Evolutionary conservation across 1,139 yeast genomes (phyloP), one percentile per base, ranked within the genome.

Genomic region (Kodamaea suecica): DNA sequence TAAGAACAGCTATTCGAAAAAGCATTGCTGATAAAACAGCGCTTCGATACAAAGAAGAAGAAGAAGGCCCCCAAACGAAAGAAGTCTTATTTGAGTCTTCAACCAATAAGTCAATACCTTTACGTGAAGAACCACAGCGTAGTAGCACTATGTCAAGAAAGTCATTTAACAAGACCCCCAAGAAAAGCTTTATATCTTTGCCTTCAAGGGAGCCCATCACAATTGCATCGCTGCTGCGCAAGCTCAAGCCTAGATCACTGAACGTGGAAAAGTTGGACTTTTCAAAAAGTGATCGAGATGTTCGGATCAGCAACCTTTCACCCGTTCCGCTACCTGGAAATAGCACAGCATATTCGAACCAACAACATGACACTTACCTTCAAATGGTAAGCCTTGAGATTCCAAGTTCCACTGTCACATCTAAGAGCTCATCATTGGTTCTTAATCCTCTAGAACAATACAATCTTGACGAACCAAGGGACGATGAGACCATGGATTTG

Each of bases 191-290:
- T 1, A 53, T 59, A 2, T 67, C 71, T 0, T 43, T 67, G n/a
- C 73, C 73, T 1, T 52, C 66, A 4, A 49, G 69, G 27, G 71
- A 64, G 31, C 73, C 73, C 1, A 55, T 67, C 23, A 52, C 59
- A 4, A 54, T 47, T 15, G 38, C 39, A 8, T 23, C 47, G 11
- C 17, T 25, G 28, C 17, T 25, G 28, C 15, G 28, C 7, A 11
- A 17, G 17, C 13, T 23, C 14, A 35, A 35, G 17, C 29, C 26
- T 7, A 24, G 37, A 3, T 30, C 40, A 3, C 40, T 37, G 40
- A 34, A 23, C n/a, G 11, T 29, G 13, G 34, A 30, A 14, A 20
- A 15, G 11, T 19, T 19, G 21, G 21, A 19, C 9, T 19, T 19
- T 19, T 6, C 21, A 19, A 19, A 19, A 19, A 19, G 21, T 19